Percentiles rank a stretch among this genome's conserved stretches.
Evolutionary conservation across 768 basidiomycete species (phyloP).

Genomic region (Gelatoporia subvermispora): DNA sequence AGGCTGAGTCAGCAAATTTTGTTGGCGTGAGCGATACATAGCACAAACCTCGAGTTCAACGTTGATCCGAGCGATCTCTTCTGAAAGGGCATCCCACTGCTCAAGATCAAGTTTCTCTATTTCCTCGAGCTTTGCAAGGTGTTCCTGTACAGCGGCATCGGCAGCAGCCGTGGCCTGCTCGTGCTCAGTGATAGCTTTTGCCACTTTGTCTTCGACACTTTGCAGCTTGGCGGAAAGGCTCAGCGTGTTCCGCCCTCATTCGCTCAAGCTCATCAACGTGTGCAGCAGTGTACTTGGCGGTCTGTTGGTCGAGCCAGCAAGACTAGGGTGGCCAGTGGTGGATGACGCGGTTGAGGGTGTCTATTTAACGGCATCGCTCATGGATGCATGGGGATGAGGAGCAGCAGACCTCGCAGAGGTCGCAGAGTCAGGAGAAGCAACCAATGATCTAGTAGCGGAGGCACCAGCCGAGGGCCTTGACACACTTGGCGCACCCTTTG

Average conservation of each 20-base stretch:
- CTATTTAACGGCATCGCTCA: slow-evolving; percentile 63
- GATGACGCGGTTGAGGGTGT: slow-evolving; percentile 38
- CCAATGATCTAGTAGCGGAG: slow-evolving; percentile 13
- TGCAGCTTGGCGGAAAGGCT: slow-evolving; percentile 41
- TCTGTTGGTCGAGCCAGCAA: slow-evolving; percentile 29
- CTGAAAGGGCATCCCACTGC: slow-evolving; percentile 48
- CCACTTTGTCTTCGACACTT: slow-evolving; percentile 43
- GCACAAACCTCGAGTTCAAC: slow-evolving; percentile 60
- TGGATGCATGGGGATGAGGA: slow-evolving; percentile 57
- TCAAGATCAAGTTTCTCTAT: slow-evolving; percentile 43
- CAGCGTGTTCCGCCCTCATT: slow-evolving; percentile 26
- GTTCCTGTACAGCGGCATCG: slow-evolving; percentile 41
- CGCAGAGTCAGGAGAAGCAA: slow-evolving; percentile 10
- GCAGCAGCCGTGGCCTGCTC: slow-evolving; percentile 45
- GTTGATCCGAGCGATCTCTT: slow-evolving; percentile 51
- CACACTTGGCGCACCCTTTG: slow-evolving; percentile 12
- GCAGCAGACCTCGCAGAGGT: slow-evolving; percentile 17
- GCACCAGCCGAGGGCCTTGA: slow-evolving; percentile 14
- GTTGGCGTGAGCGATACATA: neutral
- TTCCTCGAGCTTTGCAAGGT: slow-evolving; percentile 46
- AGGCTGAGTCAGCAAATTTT: slow-evolving; percentile 5
- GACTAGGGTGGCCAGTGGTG: slow-evolving; percentile 15
- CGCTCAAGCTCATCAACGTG: slow-evolving; percentile 45
- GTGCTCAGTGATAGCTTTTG: slow-evolving; percentile 37
- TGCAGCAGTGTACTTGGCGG: slow-evolving; percentile 32